These are phyloP conservation scores for Brassica balearica DNA, from an alignment of 441 rosid genomes.

Conservation along the genomic window DNA sequence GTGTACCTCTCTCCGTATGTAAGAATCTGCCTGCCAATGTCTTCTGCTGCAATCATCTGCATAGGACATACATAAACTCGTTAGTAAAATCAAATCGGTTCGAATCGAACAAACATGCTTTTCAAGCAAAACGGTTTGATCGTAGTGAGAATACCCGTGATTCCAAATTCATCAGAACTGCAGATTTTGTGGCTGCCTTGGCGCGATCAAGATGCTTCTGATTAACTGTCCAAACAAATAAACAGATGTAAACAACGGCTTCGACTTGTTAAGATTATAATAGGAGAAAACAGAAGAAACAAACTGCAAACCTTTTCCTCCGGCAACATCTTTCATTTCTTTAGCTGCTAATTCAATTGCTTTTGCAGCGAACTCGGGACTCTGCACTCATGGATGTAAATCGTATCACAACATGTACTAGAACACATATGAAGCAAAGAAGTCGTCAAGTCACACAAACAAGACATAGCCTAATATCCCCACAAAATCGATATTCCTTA, in stretches of 20 bases:
- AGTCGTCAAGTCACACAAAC: background rate
- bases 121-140: background rate
- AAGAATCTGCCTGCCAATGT: conserved; percentile 86
- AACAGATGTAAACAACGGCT: background rate
- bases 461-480: background rate
- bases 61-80: conserved; percentile 8
- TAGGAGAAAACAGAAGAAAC: background rate
- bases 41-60: conserved; percentile 85
- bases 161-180: conserved; percentile 91
- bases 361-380: conserved; percentile 64
- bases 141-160: conserved; percentile 64
- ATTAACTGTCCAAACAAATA: conserved; percentile 53
- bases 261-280: background rate
- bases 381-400: conserved; percentile 50
- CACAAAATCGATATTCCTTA: background rate
- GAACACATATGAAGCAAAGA: background rate
- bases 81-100: background rate
- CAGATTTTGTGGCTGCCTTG: conserved; percentile 79
- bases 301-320: conserved; percentile 65
- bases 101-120: conserved; percentile 2
- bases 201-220: conserved; percentile 74
- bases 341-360: conserved; percentile 72
- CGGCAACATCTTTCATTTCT: conserved; percentile 71
- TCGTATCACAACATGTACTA: conserved; percentile 4
- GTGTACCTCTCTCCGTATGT: conserved; percentile 88